Conservation (phyloP, 768 basidiomycete species). For the Hygrophorus russula region DNA sequence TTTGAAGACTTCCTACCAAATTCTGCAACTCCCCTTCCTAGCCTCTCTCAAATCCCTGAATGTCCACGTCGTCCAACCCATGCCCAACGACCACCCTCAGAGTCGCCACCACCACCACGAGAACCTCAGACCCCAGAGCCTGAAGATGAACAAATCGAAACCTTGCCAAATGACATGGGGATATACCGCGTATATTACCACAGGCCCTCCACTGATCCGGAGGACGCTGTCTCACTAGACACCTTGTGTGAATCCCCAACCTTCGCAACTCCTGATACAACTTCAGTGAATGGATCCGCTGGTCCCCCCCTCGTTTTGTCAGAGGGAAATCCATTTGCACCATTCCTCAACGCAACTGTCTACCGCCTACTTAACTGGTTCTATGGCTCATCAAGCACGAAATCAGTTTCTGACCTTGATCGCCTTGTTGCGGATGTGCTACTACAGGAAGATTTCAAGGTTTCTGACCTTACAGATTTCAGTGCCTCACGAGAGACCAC, state of each 20-base stretch:
- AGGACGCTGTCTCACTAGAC: slow-evolving; percentile 5
- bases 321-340: slow-evolving; percentile 8
- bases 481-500: slow-evolving; percentile 11
- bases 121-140: neutral
- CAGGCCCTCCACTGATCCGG: slow-evolving; percentile 17
- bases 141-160: neutral
- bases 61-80: too few species aligned
- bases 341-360: slow-evolving; percentile 14
- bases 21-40: neutral
- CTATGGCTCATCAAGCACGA: slow-evolving; percentile 15
- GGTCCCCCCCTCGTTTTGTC: neutral
- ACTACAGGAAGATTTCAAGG: slow-evolving; percentile 12
- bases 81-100: too few species aligned
- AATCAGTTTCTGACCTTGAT: slow-evolving; percentile 18
- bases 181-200: slow-evolving; percentile 13
- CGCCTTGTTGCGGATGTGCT: slow-evolving; percentile 17
- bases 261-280: slow-evolving; percentile 6
- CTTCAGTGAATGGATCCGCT: slow-evolving; percentile 8
- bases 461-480: slow-evolving; percentile 11
- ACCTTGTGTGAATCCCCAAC: slow-evolving; percentile 11
- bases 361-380: slow-evolving; percentile 21
- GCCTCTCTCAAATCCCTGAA: neutral
- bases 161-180: slow-evolving; percentile 11
- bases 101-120: too few species aligned
- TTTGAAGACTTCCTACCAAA: too few species aligned